Conservation (phyloP, 2,329 filamentous ascomycete species). For the Aspergillus vadensis region DNA sequence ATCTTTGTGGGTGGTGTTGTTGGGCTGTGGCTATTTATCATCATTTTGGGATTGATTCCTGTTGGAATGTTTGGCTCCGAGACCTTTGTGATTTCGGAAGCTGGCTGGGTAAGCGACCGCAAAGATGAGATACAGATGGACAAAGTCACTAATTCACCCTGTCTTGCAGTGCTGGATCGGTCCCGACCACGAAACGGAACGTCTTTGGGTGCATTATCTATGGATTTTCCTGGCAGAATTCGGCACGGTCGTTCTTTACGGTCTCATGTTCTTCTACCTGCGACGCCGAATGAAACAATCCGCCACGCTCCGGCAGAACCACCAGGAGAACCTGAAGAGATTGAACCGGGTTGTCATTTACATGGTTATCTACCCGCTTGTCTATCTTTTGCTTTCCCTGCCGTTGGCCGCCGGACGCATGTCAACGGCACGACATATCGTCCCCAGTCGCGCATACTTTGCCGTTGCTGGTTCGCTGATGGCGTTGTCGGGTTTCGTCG, state of each 20-base stretch:
- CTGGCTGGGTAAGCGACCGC: constrained; percentile 48
- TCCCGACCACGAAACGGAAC: constrained; percentile 44
- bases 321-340: constrained; percentile 37
- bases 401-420: constrained; percentile 57
- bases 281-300: constrained; percentile 46
- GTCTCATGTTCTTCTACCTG: constrained; percentile 51
- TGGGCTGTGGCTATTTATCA: constrained; percentile 49
- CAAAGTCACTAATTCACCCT: constrained; percentile 2
- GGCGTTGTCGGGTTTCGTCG: constrained; percentile 59
- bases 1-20: constrained; percentile 48
- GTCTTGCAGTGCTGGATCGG: constrained; percentile 53
- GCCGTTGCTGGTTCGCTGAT: constrained; percentile 57
- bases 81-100: constrained; percentile 52
- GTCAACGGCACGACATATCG: constrained; percentile 37
- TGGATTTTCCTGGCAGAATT: constrained; percentile 59
- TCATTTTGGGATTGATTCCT: constrained; percentile 51
- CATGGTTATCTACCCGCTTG: constrained; percentile 50
- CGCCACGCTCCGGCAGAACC: constrained; percentile 33
- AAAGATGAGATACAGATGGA: not conserved
- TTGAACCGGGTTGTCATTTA: constrained; percentile 46
- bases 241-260: constrained; percentile 53
- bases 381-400: constrained; percentile 64
- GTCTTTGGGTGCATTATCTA: constrained; percentile 55
- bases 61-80: constrained; percentile 43
- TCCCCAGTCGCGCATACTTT: constrained; percentile 46